Base-by-base conservation (phyloP, 1,139 yeast species). In the Kazachstania sp. region DNA sequence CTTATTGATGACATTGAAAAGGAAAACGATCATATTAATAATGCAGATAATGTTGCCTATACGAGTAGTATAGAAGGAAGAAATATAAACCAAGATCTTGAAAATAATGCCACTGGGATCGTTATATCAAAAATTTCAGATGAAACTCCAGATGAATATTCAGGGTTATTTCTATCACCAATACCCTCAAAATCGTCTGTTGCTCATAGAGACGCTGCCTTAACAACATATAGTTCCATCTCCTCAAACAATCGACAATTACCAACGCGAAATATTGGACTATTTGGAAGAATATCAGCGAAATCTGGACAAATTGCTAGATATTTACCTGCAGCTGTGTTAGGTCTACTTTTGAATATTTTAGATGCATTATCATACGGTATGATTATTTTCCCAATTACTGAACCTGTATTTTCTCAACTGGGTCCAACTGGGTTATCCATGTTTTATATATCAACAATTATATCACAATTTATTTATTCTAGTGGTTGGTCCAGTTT, bases 321-420 rank as follows among this genome's bases (percentile, higher is more conserved):
- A 1, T 67, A 67, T 46, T 48, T 68, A 32, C 73, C 73, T 2
- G 63, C 95, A 0, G 96, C 90, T 6, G 76, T 87, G 41, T 70
- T 92, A 39, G 98, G 98, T 0, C 73, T 88, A 0, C 68, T 92
- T 43, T 71, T 92, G 43, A 92, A 92, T 61, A 84, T 92, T 45
- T 74, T 92, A 47, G 98, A 92, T 66, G 98, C 95, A 0, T 73
- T 92, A 45, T 87, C 96, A 0, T 92, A 92, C 63, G 98, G 98
- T 42, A 90, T 92, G 97, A 90, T 92, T 60, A 79, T 92, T 72
- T 92, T 92, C 68, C 98, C 98, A 0, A 74, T 90, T 30, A 82
- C 95, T 39, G 90, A 84, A 52, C 77, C 88, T 0, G 65, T 84
- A 0, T 92, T 92, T 63, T 71, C 88, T 1, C 71, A 75, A 12